These are phyloP conservation scores for Mortierella sp. DNA, from an alignment of 371 early-diverging fungal species.

Conservation along the genomic window DNA sequence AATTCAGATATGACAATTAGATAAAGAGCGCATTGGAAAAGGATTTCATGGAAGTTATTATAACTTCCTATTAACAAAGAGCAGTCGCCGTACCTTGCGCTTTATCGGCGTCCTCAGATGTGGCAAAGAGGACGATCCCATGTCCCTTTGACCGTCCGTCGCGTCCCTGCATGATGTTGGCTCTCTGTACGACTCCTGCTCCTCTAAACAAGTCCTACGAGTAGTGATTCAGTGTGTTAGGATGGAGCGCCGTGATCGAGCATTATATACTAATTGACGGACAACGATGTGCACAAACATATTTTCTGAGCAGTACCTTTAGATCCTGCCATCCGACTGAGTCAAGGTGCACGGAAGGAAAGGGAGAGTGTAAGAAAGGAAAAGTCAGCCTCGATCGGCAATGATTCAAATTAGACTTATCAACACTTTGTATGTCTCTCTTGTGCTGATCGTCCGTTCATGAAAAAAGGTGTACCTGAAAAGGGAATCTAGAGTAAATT, in stretches of 20 bases:
- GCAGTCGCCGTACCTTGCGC: conserved; percentile 60
- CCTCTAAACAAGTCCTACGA: conserved; percentile 58
- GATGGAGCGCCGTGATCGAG: no score
- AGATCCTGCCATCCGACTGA: conserved; percentile 52
- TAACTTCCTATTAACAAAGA: no score
- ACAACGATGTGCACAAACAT: no score
- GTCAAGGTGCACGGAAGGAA: neutral
- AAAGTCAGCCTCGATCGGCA: neutral
- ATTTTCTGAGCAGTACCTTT: conserved; percentile 38
- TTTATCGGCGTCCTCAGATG: conserved; percentile 65
- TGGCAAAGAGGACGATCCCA: conserved; percentile 68
- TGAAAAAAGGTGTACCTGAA: conserved; percentile 18
- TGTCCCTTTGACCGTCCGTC: conserved; percentile 73
- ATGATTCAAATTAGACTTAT: neutral
- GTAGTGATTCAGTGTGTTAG: neutral
- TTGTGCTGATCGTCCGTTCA: neutral
- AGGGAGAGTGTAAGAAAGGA: neutral
- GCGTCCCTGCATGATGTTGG: conserved; percentile 56
- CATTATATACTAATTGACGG: neutral
- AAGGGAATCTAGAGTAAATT: conserved; percentile 23
- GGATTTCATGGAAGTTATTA: neutral
- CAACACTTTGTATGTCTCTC: neutral
- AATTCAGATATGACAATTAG: neutral
- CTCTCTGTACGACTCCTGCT: conserved; percentile 58
- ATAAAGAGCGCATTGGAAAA: neutral